These are phyloP conservation scores for Rhizopogon vinicolor DNA, from an alignment of 768 basidiomycete species.

Conservation along the genomic window DNA sequence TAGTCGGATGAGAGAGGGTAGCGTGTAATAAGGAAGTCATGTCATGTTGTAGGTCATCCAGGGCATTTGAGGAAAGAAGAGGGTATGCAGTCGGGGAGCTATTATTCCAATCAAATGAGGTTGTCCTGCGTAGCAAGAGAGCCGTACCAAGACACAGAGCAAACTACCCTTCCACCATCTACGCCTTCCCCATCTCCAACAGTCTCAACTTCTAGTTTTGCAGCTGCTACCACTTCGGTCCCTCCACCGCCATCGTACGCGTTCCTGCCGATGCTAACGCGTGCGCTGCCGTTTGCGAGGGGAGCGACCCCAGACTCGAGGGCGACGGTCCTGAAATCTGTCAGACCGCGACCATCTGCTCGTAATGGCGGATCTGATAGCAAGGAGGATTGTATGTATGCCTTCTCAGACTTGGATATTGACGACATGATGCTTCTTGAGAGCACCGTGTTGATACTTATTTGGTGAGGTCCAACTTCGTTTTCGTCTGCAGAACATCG, in stretches of 20 bases:
- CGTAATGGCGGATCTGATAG: conserved; percentile 58
- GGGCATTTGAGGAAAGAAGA: conserved; percentile 49
- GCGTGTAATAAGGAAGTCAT: conserved; percentile 58
- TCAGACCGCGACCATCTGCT: conserved; percentile 66
- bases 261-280: conserved; percentile 61
- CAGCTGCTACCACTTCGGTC: conserved; percentile 75
- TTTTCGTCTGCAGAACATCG: no score
- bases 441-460: not conserved
- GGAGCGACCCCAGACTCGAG: conserved; percentile 78
- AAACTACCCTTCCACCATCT: conserved; percentile 59
- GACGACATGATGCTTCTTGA: conserved; percentile 11
- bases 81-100: conserved; percentile 85
- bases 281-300: conserved; percentile 81
- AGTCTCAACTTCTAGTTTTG: conserved; percentile 75
- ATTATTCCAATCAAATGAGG: conserved; percentile 28
- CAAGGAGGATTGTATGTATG: conserved; percentile 69
- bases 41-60: conserved; percentile 79
- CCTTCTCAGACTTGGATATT: conserved; percentile 74
- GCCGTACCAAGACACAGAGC: conserved; percentile 74
- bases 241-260: conserved; percentile 60
- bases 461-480: no score
- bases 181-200: conserved; percentile 38
- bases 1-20: conserved; percentile 60
- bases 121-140: conserved; percentile 2
- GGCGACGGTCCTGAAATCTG: conserved; percentile 63